Conservation (phyloP, 2,329 filamentous ascomycete genomes). For the Pseudogymnoascus sp. region DNA sequence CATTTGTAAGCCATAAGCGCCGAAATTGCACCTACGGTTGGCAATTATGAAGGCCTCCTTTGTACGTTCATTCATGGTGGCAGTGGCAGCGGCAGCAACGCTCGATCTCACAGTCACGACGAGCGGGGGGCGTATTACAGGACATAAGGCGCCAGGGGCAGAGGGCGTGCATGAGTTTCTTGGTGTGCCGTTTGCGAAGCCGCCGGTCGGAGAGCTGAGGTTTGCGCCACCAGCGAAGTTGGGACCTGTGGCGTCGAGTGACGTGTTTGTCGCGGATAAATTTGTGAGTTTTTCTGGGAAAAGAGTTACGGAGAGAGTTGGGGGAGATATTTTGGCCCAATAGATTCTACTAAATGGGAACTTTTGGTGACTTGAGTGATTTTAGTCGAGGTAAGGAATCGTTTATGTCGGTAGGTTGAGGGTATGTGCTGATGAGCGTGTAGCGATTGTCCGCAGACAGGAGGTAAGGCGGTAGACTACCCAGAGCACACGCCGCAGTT, state of each 20-base stretch:
- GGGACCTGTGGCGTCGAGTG: not conserved
- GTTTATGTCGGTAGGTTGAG: not conserved
- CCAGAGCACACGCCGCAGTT: not conserved
- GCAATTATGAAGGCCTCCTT: not conserved
- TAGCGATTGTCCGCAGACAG: not conserved
- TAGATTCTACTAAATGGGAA: not conserved
- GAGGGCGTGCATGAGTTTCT: slow-evolving; percentile 6
- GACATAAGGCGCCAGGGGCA: not conserved
- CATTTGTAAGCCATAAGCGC: too few relatives aligned
- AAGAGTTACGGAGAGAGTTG: not conserved
- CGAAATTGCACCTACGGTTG: not conserved
- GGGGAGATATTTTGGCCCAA: not conserved
- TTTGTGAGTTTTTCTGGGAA: not conserved
- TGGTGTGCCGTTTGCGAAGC: slow-evolving; percentile 9
- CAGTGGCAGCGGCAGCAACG: not conserved
- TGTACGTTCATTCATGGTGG: not conserved
- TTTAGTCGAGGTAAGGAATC: not conserved
- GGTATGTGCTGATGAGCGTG: not conserved
- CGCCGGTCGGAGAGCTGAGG: not conserved
- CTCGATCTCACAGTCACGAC: not conserved
- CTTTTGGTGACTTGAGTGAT: not conserved
- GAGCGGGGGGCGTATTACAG: not conserved
- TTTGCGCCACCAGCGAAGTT: not conserved
- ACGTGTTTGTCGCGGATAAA: not conserved
- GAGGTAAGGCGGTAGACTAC: not conserved